A percentile compares a stretch with the other conserved stretches of the same genome.
Conservation (phyloP, 2,329 filamentous ascomycete genomes). For the Metarhizium anisopliae region DNA sequence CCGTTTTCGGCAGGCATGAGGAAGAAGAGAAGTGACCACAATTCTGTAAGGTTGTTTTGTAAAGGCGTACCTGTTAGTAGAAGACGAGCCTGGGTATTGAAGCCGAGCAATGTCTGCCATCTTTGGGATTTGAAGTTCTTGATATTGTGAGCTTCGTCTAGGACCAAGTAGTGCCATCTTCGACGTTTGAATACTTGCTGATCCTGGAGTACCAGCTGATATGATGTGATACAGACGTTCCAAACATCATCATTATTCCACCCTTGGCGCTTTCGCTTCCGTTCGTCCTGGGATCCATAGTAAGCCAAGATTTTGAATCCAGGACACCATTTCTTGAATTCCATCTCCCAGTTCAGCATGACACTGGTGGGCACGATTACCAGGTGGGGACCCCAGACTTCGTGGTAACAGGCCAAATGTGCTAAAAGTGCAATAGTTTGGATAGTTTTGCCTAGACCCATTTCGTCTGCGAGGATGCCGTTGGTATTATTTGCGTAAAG, state of each 20-base stretch:
- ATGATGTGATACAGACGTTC: constrained; percentile 97
- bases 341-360: constrained; percentile 99
- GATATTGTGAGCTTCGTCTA: constrained; percentile 98
- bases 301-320: constrained; percentile 98
- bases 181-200: constrained; percentile 88
- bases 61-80: constrained; percentile 89
- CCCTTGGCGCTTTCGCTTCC: constrained; percentile 79
- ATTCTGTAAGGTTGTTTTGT: constrained; percentile 91
- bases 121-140: constrained; percentile 98
- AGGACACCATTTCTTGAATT: constrained; percentile 98
- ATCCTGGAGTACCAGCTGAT: constrained; percentile 91
- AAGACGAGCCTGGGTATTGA: constrained; percentile 81
- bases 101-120: constrained; percentile 90
- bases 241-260: constrained; percentile 92
- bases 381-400: constrained; percentile 91
- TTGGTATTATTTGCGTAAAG: constrained; percentile 90
- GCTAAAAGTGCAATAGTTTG: constrained; percentile 93
- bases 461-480: constrained; percentile 93
- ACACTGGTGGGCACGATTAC: constrained; percentile 97
- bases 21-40: constrained; percentile 97
- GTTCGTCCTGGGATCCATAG: constrained; percentile 88
- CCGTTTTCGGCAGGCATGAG: constrained; percentile 86
- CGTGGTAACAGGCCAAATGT: constrained; percentile 81
- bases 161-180: constrained; percentile 94
- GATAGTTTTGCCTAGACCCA: constrained; percentile 97